These are phyloP conservation scores for Diplodia intermedia DNA, from an alignment of 2,329 filamentous ascomycete genomes.

Conservation along the genomic window DNA sequence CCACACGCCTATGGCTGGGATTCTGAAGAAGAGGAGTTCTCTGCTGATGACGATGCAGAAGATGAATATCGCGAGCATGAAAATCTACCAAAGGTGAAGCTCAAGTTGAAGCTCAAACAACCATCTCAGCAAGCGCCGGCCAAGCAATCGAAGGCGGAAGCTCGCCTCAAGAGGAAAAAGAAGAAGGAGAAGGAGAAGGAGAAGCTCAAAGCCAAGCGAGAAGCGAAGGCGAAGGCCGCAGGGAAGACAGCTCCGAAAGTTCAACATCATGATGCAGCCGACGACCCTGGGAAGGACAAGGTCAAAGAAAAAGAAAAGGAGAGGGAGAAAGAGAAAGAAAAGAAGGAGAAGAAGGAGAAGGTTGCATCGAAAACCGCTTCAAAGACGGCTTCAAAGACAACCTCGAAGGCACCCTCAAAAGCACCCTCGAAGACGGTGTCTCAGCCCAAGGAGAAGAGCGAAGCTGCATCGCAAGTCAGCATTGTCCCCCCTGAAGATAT, in stretches of 20 bases:
- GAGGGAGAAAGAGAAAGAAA: conserved; percentile 42
- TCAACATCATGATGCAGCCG: neutral
- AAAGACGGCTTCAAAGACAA: conserved; percentile 34
- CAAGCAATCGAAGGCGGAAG: conserved; percentile 27
- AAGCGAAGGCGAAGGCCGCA: conserved; percentile 30
- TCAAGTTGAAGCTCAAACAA: conserved; percentile 39
- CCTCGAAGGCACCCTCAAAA: conserved; percentile 31
- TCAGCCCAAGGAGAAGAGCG: conserved; percentile 37
- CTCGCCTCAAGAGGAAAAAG: conserved; percentile 13
- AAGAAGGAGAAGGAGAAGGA: conserved; percentile 29
- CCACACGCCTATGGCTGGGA: conserved; percentile 32
- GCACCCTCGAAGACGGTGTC: conserved; percentile 35
- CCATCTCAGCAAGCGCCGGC: conserved; percentile 11
- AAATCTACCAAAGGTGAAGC: conserved; percentile 37
- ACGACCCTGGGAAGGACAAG: conserved; percentile 16
- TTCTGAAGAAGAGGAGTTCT: conserved; percentile 32
- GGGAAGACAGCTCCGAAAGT: conserved; percentile 31
- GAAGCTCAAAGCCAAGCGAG: conserved; percentile 35
- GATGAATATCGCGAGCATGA: conserved; percentile 48
- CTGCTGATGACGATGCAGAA: conserved; percentile 43
- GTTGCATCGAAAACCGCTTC: conserved; percentile 43
- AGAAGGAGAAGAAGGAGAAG: conserved; percentile 40
- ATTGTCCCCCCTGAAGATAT: conserved; percentile 29
- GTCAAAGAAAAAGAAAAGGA: conserved; percentile 35
- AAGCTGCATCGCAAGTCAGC: conserved; percentile 26